Base-by-base conservation (phyloP, 176 grass and related monocot species). In the Miscanthus lutarioriparius region DNA sequence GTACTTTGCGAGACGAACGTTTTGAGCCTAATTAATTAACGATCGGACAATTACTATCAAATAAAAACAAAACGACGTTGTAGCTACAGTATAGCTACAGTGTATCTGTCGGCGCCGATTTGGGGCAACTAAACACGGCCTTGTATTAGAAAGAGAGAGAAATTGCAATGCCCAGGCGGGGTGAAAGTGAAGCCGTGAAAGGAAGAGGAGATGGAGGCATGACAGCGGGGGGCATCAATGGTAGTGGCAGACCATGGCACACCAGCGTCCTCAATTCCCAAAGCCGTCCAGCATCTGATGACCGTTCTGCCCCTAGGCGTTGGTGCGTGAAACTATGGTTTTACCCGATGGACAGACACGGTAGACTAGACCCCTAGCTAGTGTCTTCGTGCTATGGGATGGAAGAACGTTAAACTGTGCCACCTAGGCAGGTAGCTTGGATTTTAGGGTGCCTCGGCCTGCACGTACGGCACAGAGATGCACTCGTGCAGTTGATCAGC, bases 221-320 rank as follows among this genome's bases (percentile, higher is more conserved):
- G 79, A 70, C 79, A 70, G 64, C 5, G 51, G 0, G 41, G 16
- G 36, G 70, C 64, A 81, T 40, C 40, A 53, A 40, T 80, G 64
- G 43, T 91, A 91, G 89, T 91, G 89, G 89, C 85, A 91, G 89
- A 91, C 85, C 81, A 17, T 80, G 81, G 85, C 80, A 87, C 84
- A 70, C 76, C 81, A 33, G 61, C 74, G 15, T 44, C 71, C 85
- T 82, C 82, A 72, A 74, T 85, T 88, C 82, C 86, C 82, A 59
- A 84, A 84, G 78, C 77, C 70, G 80, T 73, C 74, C 28, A 75
- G 37, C 72, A 26, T 59, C 51, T 63, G 65, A 36, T 82, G 83
- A 70, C 83, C 73, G 27, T 90, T 66, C 27, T 76, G 33, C 66
- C 56, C 41, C 80, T 79, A 23, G 1, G 30, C 15, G 66, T 36